Evolutionary conservation across 2,329 filamentous ascomycete genomes (phyloP).

Genomic region (Exophiala phaeomuriformis): DNA sequence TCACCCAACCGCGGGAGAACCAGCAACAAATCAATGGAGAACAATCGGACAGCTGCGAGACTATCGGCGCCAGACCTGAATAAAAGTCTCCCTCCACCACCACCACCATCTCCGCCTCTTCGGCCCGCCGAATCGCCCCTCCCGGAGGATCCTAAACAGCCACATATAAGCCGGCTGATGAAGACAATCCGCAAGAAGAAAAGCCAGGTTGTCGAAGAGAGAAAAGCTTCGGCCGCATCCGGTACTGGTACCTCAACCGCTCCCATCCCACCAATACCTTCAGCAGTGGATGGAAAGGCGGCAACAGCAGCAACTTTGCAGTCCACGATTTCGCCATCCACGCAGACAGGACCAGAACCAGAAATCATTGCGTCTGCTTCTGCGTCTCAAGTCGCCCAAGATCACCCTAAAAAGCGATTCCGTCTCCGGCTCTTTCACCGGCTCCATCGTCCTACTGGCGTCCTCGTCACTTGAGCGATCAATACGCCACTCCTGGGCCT

Average conservation of each 20-base stretch:
- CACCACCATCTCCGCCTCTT: slow-evolving; percentile 15
- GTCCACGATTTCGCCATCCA: too few species aligned
- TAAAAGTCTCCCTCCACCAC: slow-evolving; percentile 21
- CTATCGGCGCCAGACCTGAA: slow-evolving; percentile 19
- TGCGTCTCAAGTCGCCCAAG: neutral
- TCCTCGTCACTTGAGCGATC: slow-evolving; percentile 15
- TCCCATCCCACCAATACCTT: slow-evolving; percentile 7
- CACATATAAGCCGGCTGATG: slow-evolving; percentile 19
- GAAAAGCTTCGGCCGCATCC: neutral
- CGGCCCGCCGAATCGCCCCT: neutral
- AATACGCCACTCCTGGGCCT: too few species aligned
- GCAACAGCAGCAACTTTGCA: neutral
- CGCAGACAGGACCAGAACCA: too few species aligned
- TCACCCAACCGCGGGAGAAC: slow-evolving; percentile 9
- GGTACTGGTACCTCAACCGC: slow-evolving; percentile 1
- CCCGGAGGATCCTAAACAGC: slow-evolving; percentile 16
- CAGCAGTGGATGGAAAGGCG: neutral
- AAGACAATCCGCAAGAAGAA: slow-evolving; percentile 24
- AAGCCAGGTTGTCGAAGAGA: slow-evolving; percentile 12
- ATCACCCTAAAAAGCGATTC: slow-evolving; percentile 14
- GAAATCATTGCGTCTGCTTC: neutral
- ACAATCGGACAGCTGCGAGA: slow-evolving; percentile 3
- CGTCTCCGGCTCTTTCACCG: slow-evolving; percentile 16
- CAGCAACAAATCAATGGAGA: slow-evolving; percentile 12
- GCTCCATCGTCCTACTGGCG: slow-evolving; percentile 15